phyloP scores from a whole-genome alignment of 2,329 filamentous ascomycete genomes.

The Stylonectria norvegica region DNA sequence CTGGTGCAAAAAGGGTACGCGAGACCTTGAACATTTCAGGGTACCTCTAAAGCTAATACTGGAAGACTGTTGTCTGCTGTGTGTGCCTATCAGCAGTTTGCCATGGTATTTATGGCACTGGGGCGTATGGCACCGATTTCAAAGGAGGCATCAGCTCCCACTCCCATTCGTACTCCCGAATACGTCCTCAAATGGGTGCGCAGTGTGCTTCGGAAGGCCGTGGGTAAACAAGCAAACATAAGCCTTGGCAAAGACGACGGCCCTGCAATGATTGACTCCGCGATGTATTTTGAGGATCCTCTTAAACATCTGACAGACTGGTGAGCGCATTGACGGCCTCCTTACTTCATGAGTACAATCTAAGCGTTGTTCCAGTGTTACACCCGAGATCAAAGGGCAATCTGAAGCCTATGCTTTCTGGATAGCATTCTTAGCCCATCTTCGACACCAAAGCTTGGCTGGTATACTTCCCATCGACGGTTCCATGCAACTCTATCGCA shows the following conservation, averaged over 20 bases:
- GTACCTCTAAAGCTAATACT: constrained; percentile 10
- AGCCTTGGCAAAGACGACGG: constrained; percentile 8
- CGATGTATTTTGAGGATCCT: constrained; percentile 14
- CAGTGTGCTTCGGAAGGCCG: not conserved
- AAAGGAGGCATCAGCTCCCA: not conserved
- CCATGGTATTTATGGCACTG: constrained; percentile 4
- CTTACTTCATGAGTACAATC: not conserved
- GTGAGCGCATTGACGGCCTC: not conserved
- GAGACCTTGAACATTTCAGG: not conserved
- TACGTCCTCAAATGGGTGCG: constrained; percentile 13
- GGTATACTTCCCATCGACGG: constrained; percentile 1
- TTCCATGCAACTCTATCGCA: constrained; percentile 3
- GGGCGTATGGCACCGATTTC: constrained; percentile 5
- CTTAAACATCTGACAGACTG: constrained; percentile 5
- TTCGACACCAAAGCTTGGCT: not conserved
- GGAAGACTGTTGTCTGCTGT: constrained; percentile 9
- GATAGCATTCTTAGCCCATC: constrained; percentile 8
- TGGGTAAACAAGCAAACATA: not conserved
- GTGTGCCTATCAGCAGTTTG: constrained; percentile 4
- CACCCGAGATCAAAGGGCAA: constrained; percentile 5
- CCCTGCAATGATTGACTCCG: constrained; percentile 10
- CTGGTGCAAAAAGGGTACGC: constrained; percentile 6
- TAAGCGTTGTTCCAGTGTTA: constrained; percentile 7
- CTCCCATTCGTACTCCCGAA: not conserved
- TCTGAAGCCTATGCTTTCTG: constrained; percentile 1